Conservation (phyloP, 2,329 filamentous ascomycete species). For the Trichoderma sp. region DNA sequence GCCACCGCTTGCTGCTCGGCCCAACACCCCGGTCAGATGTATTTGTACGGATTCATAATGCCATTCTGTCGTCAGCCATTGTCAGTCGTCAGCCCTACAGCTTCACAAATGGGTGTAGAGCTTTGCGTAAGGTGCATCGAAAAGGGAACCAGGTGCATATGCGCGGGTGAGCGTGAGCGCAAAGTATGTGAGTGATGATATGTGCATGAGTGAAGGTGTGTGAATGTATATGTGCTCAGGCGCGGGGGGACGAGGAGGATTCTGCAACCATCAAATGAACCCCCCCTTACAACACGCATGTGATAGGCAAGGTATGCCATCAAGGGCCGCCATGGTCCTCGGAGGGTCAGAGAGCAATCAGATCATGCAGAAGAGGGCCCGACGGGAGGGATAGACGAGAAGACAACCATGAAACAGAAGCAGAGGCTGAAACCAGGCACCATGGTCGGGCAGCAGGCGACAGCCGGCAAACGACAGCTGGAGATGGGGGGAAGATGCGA, state of each 20-base stretch:
- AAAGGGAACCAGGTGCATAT: not conserved
- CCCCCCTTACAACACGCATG: not conserved
- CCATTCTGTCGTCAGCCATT: constrained; percentile 66
- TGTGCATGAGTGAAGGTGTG: not conserved
- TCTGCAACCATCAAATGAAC: constrained; percentile 1
- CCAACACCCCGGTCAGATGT: constrained; percentile 57
- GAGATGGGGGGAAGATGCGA: not conserved
- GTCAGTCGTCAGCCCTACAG: constrained; percentile 35
- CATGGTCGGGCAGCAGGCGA: not conserved
- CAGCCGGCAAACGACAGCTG: constrained; percentile 2
- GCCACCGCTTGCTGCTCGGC: constrained; percentile 17
- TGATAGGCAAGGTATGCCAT: not conserved
- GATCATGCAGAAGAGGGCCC: constrained; percentile 3
- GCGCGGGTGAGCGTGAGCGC: not conserved
- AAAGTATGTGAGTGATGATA: not conserved
- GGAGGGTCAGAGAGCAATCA: constrained; percentile 2
- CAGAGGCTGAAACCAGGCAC: constrained; percentile 15
- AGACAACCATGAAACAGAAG: constrained; percentile 5
- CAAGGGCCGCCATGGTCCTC: not conserved
- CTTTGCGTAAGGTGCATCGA: not conserved
- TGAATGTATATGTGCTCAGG: too few relatives aligned
- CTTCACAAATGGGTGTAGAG: constrained; percentile 7
- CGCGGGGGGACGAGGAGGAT: not conserved
- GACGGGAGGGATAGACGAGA: not conserved
- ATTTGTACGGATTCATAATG: constrained; percentile 99